Base-by-base conservation (phyloP, 371 early-diverging fungal species). In the Sporodiniella umbellata region DNA sequence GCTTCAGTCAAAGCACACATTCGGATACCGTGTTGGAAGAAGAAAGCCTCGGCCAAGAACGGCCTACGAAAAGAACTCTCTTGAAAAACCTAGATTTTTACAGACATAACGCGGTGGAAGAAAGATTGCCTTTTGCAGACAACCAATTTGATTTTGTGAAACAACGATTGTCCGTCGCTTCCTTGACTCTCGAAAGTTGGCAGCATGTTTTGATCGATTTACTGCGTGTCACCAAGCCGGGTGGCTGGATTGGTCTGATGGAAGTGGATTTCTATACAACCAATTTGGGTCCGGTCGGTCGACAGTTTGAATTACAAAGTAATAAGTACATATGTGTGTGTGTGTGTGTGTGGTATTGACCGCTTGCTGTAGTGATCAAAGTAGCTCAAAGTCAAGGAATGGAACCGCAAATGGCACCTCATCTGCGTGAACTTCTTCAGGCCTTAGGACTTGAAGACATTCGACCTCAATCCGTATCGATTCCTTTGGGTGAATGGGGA, bases 161-260 rank as follows among this genome's bases (percentile, higher is more conserved):
- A 48, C 65, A 64, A 30, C 31, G 57, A 15, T 35, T 64, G 12
- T 61, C 53, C 5, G 48, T 57, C 2, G 23, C 56, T 14, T 23
- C 53, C 2, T 68, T 53, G 52, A 64, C 62, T 0, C 11, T 39
- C 19, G 21, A 33, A 5, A 48, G 61, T 48, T 68, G 69, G 69
- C 18, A 19, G 12, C 21, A 8, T 40, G 40, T 40, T 8, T 8
- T 40, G 21, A 33, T 26, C 8, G 35, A 51, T 15, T 17, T 45
- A 7, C 30, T 24, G n/a, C 46, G 51, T 31, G 51, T 72, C n/a
- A 48, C 66, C 19, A 65, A 66, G 21, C 72, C 72, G 26, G 72
- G 72, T 10, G 72, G 72, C n/a, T 68, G 60, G 51, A 44, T 72
- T 18, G 68, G 66, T 45, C 19, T 65, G 18, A 44, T 73, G 15